Evolutionary conservation across 1,284 basidiomycete genomes (phyloP).

Genomic region (Cryptococcus jaspeensis): DNA sequence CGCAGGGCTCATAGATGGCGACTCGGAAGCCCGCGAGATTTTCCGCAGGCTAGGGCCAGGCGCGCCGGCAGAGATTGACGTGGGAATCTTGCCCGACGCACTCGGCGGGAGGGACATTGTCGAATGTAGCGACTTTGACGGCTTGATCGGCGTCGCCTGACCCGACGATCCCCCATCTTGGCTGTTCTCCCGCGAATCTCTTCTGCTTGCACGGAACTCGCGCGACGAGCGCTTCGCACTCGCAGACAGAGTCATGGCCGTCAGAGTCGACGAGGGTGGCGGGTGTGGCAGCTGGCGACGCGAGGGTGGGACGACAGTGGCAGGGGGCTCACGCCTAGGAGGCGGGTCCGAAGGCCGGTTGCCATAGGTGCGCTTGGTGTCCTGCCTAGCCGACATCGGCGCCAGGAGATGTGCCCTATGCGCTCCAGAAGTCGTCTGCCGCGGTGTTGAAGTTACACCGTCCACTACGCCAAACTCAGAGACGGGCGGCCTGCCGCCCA

Average conservation of each 20-base stretch:
- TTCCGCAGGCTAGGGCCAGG: constrained; percentile 25
- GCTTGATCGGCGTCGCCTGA: constrained; percentile 29
- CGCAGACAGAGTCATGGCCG: constrained; percentile 43
- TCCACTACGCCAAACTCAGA: constrained; percentile 32
- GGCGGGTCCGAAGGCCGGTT: constrained; percentile 18
- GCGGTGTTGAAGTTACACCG: constrained; percentile 12
- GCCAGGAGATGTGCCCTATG: constrained; percentile 43
- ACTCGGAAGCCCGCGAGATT: constrained; percentile 47
- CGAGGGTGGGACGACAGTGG: constrained; percentile 35
- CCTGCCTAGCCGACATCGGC: constrained; percentile 38
- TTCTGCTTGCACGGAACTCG: constrained; percentile 20
- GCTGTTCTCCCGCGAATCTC: constrained; percentile 22
- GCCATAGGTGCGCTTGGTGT: constrained; percentile 16
- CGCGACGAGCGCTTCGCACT: constrained; percentile 38
- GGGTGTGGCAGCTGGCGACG: constrained; percentile 63
- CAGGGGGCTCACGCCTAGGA: constrained; percentile 10
- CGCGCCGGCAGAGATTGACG: constrained; percentile 43
- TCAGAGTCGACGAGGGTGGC: constrained; percentile 38
- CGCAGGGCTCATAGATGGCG: constrained; percentile 56
- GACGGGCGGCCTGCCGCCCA: constrained; percentile 12
- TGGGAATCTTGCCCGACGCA: constrained; percentile 28
- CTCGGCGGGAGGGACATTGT: constrained; percentile 31
- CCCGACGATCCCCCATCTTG: constrained; percentile 17
- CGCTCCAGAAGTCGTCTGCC: constrained; percentile 26
- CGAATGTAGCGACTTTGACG: constrained; percentile 44